Conservation (phyloP, 2,329 filamentous ascomycete species). For the Diaporthe sp. region DNA sequence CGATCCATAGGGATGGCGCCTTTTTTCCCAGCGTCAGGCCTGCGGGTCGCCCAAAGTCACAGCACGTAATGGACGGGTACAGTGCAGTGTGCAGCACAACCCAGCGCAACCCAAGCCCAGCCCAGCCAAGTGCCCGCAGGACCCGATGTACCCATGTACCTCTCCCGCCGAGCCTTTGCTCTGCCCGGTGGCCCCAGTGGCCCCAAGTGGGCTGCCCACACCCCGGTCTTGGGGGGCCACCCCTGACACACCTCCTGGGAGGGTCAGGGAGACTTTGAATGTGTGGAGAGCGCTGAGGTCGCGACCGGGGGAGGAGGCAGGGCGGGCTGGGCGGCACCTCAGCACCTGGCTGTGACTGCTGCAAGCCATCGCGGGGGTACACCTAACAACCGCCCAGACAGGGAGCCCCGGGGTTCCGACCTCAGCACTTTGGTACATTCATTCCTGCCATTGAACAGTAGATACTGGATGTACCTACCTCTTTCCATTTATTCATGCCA, state of each 20-base stretch:
- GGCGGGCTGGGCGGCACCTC: not conserved
- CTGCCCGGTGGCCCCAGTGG: slow-evolving; percentile 22
- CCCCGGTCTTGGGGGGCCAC: slow-evolving; percentile 29
- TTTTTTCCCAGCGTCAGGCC: slow-evolving; percentile 30
- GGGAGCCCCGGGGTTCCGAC: slow-evolving; percentile 9
- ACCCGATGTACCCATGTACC: slow-evolving; percentile 25
- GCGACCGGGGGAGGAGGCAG: slow-evolving; percentile 28
- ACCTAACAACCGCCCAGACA: slow-evolving; percentile 17
- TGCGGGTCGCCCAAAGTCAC: slow-evolving; percentile 28
- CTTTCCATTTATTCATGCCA: not conserved
- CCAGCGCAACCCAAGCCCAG: not conserved
- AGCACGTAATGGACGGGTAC: slow-evolving; percentile 36
- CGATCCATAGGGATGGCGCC: slow-evolving; percentile 27
- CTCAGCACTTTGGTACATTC: not conserved
- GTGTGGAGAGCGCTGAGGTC: slow-evolving; percentile 32
- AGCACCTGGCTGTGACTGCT: slow-evolving; percentile 4
- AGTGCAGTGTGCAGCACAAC: slow-evolving; percentile 18
- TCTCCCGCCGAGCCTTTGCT: not conserved
- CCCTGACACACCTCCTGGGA: slow-evolving; percentile 32
- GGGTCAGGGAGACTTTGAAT: slow-evolving; percentile 27
- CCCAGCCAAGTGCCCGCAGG: slow-evolving; percentile 6
- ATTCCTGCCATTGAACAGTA: not conserved
- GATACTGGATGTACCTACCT: not conserved
- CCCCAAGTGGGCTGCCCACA: slow-evolving; percentile 10
- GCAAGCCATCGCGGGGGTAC: slow-evolving; percentile 26